These are phyloP conservation scores for Uronychia setigera DNA, from an alignment of 73 alveolate species.

Conservation along the genomic window DNA sequence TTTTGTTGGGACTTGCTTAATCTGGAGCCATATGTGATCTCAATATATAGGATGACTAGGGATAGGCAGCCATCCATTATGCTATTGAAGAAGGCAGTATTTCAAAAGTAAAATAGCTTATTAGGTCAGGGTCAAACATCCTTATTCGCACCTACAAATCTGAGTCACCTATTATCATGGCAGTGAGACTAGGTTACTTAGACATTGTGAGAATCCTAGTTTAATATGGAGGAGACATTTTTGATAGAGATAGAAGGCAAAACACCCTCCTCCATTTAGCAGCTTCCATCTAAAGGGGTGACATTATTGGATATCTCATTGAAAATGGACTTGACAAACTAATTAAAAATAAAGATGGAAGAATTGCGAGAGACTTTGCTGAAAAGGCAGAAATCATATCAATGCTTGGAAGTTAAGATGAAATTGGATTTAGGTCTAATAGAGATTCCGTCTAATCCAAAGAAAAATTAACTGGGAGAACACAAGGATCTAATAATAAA, in stretches of 20 bases:
- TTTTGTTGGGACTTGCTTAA: neutral
- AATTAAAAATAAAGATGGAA: conserved; percentile 46
- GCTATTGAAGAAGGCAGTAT: conserved; percentile 20
- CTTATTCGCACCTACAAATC: conserved; percentile 35
- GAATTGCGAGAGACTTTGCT: conserved; percentile 35
- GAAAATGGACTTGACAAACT: conserved; percentile 44
- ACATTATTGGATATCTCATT: conserved; percentile 35
- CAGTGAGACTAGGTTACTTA: conserved; percentile 28
- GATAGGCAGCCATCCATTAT: conserved; percentile 44
- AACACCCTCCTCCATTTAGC: conserved; percentile 49
- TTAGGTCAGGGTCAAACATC: conserved; percentile 52
- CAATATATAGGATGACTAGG: conserved; percentile 8
- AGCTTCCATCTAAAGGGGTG: conserved; percentile 44
- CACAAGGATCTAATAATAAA: too few relatives aligned
- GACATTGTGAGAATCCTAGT: conserved; percentile 38
- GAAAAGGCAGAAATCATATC: conserved; percentile 26
- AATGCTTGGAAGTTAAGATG: too few relatives aligned
- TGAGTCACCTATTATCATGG: conserved; percentile 44
- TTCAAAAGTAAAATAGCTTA: conserved; percentile 31
- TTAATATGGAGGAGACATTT: conserved; percentile 33
- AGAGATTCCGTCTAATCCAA: too few relatives aligned
- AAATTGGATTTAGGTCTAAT: too few relatives aligned
- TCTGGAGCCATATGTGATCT: neutral
- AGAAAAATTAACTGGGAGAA: too few relatives aligned
- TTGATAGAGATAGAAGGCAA: conserved; percentile 33